Evolutionary conservation across 441 rosid genomes (phyloP), one percentile per base, ranked within the genome.

Genomic region (Gossypium schwendimanii): DNA sequence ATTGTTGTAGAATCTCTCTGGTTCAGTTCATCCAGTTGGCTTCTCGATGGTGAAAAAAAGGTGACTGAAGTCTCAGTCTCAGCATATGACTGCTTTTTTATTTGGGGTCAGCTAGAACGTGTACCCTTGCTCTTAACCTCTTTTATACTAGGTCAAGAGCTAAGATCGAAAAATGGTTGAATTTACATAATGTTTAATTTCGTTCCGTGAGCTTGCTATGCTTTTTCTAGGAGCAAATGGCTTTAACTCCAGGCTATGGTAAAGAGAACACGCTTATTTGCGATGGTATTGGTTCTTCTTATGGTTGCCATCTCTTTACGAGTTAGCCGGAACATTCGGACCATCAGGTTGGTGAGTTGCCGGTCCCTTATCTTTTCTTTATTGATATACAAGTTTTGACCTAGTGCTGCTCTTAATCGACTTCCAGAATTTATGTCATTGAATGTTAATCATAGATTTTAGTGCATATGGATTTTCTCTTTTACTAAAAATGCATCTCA

Each of bases 21-120:
- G 63, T 33, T 69, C 80, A 33, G 62, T 68, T 45, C 76, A 60
- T 14, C 77, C 69, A 23, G 79, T 58, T 76, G 76, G 59, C 58
- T 68, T 53, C 70, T 45, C 15, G 36, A 52, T 31, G 50, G 69
- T 71, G 45, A 69, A 63, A 63, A 33, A 62, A 31, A 4, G 33
- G 59, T 77, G 10, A 67, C 57, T 49, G 24, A 68, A 59, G n/a
- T 69, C 70, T 18, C 21, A 63, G 11, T 63, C 70, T 10, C 36
- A 63, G 18, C 11, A 57, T 69, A 11, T 55, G 53, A 24, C 59
- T 72, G 57, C 20, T 44, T 17, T 55, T 36, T 39, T 31, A 28
- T 31, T 14, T 18, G 63, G 21, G 31, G 20, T 70, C 53, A 64
- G 41, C 71, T 44, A 65, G 26, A 73, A 47, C 21, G 0, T 18